A percentile compares a stretch with the other conserved stretches of the same genome.
Conservation (phyloP, 257 asterid species). For the Solanum pennellii region DNA sequence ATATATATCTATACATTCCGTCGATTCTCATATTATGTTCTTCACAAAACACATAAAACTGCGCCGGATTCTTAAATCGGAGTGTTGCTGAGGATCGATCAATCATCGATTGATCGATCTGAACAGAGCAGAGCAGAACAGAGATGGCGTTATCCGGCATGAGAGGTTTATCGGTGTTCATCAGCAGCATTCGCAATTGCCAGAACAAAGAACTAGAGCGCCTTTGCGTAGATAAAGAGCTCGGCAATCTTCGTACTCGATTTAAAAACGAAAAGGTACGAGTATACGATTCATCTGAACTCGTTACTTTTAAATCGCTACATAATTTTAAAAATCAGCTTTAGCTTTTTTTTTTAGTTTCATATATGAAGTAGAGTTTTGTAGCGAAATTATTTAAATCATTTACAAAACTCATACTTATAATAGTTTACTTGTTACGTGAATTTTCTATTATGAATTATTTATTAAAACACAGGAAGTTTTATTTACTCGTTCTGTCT, state of each 20-base stretch:
- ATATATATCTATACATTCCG: not conserved
- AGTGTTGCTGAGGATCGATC: not conserved
- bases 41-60: not conserved
- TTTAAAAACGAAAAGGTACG: conserved; percentile 35
- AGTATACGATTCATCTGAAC: not conserved
- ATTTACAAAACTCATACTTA: too few relatives aligned
- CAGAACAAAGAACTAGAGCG: conserved; percentile 94
- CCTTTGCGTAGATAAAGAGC: conserved; percentile 93
- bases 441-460: too few relatives aligned
- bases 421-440: too few relatives aligned
- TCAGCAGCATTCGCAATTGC: conserved; percentile 87
- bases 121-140: not conserved
- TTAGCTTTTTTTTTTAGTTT: too few relatives aligned
- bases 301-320: conserved; percentile 20
- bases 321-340: too few relatives aligned
- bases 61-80: not conserved
- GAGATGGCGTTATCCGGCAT: conserved; percentile 96
- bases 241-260: conserved; percentile 78
- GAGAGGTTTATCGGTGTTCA: conserved; percentile 96
- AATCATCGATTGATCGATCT: not conserved
- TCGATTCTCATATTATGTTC: not conserved
- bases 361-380: not conserved
- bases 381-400: too few relatives aligned
- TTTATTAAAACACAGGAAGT: too few relatives aligned
- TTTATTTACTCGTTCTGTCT: too few relatives aligned